Conservation (phyloP, 2,329 filamentous ascomycete species). For the Pezicula carpinea region DNA sequence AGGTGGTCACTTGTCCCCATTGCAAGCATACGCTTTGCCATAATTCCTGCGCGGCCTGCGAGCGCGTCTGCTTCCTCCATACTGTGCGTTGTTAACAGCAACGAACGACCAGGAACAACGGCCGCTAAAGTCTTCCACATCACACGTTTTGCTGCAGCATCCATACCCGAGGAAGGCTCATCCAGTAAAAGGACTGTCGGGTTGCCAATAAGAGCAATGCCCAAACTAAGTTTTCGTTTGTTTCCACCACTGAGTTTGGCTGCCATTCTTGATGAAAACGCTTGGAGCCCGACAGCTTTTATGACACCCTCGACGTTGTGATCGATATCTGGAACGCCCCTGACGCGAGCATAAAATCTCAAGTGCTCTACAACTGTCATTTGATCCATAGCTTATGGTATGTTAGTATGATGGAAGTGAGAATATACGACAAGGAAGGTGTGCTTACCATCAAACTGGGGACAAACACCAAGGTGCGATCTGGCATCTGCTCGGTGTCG, state of each 20-base stretch:
- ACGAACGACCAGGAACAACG: conserved; percentile 70
- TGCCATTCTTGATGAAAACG: conserved; percentile 71
- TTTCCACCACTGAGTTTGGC: conserved; percentile 82
- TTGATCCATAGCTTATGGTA: conserved; percentile 65
- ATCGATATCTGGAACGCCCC: conserved; percentile 70
- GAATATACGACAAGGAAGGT: background rate
- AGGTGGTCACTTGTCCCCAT: conserved; percentile 72
- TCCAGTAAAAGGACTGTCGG: conserved; percentile 83
- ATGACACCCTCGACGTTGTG: conserved; percentile 77
- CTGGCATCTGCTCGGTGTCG: conserved; percentile 67
- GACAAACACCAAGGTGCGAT: conserved; percentile 81
- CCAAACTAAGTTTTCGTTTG: conserved; percentile 85
- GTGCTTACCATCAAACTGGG: conserved; percentile 59
- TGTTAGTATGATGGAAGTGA: background rate
- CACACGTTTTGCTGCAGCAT: conserved; percentile 82
- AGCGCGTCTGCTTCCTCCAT: conserved; percentile 96
- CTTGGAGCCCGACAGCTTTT: conserved; percentile 70
- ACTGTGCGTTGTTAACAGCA: conserved; percentile 85
- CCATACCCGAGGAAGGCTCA: conserved; percentile 83
- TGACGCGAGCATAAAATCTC: conserved; percentile 78
- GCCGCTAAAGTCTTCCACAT: conserved; percentile 86
- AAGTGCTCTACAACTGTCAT: conserved; percentile 90
- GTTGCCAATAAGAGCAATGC: conserved; percentile 89
- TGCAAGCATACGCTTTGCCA: conserved; percentile 81
- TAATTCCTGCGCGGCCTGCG: conserved; percentile 77